phyloP scores from a whole-genome alignment of 352 stramenopile species.

The Pythium aristosporum region DNA sequence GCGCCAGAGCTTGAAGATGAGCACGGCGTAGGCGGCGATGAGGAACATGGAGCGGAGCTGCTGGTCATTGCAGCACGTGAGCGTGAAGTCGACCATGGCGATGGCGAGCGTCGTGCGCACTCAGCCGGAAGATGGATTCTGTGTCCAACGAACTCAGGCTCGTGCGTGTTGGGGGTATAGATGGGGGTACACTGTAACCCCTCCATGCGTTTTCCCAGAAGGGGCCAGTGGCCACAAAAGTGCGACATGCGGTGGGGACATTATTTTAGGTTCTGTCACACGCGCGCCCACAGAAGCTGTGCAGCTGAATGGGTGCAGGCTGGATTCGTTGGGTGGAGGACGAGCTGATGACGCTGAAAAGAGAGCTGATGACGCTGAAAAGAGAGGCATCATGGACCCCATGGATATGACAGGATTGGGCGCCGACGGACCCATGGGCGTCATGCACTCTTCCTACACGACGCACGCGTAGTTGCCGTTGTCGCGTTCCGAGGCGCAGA shows the following conservation, averaged over 20 bases:
- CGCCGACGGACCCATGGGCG: too few species aligned
- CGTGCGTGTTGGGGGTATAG: not conserved
- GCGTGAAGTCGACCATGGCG: conserved; percentile 47
- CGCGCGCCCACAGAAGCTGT: not conserved
- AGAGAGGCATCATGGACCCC: too few species aligned
- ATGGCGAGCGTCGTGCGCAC: conserved; percentile 1
- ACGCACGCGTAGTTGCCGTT: conserved; percentile 15
- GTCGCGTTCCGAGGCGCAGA: conserved; percentile 6
- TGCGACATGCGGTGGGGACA: conserved; percentile 3
- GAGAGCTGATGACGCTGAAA: not conserved
- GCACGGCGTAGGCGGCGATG: conserved; percentile 80
- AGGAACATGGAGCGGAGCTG: conserved; percentile 88
- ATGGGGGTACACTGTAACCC: not conserved
- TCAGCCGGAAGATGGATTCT: conserved; percentile 1
- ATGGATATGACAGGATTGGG: too few species aligned
- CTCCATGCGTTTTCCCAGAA: not conserved
- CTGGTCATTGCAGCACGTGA: conserved; percentile 88
- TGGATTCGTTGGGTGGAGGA: too few species aligned
- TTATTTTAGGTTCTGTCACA: not conserved
- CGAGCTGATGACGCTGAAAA: not conserved
- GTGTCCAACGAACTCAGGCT: conserved; percentile 4
- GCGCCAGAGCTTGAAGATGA: conserved; percentile 90
- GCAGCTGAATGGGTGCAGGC: conserved; percentile 5
- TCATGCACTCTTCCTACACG: conserved; percentile 5
- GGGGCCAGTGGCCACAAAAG: not conserved